Evolutionary conservation across 306 rosid genomes (phyloP).

Genomic region (Acacia melanoxylon): DNA sequence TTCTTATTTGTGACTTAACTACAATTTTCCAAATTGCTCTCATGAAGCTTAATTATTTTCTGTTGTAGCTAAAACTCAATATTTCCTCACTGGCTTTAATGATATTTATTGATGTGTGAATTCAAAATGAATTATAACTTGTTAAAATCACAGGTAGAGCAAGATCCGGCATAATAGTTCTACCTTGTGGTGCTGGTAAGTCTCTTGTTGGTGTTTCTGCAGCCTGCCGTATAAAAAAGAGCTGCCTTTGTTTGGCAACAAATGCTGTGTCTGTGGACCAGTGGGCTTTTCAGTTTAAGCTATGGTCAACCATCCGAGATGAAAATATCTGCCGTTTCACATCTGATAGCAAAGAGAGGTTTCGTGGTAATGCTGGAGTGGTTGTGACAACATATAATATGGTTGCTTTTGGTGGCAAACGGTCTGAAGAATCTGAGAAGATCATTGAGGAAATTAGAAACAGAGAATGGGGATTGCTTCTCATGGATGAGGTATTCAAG

Average conservation of each 20-base stretch:
- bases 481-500: constrained; percentile 87
- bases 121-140: constrained; percentile 15
- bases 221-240: constrained; percentile 85
- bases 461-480: constrained; percentile 98
- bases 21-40: not conserved
- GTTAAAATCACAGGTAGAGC: constrained; percentile 73
- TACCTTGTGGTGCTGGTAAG: constrained; percentile 98
- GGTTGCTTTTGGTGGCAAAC: constrained; percentile 96
- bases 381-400: constrained; percentile 94
- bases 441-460: constrained; percentile 97
- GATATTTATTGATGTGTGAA: constrained; percentile 14
- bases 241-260: constrained; percentile 97
- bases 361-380: constrained; percentile 94
- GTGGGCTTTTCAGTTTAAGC: constrained; percentile 97
- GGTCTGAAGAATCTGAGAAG: constrained; percentile 98
- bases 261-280: constrained; percentile 98
- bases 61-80: not conserved
- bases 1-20: constrained; percentile 13
- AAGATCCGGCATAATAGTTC: constrained; percentile 95
- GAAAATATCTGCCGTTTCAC: constrained; percentile 97
- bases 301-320: constrained; percentile 95
- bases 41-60: not conserved
- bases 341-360: constrained; percentile 94
- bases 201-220: constrained; percentile 99
- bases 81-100: constrained; percentile 21